Evolutionary conservation across 192 early-diverging fungal species (phyloP), one percentile per base, ranked within the genome.

Genomic region (Gaertneriomyces sp.): DNA sequence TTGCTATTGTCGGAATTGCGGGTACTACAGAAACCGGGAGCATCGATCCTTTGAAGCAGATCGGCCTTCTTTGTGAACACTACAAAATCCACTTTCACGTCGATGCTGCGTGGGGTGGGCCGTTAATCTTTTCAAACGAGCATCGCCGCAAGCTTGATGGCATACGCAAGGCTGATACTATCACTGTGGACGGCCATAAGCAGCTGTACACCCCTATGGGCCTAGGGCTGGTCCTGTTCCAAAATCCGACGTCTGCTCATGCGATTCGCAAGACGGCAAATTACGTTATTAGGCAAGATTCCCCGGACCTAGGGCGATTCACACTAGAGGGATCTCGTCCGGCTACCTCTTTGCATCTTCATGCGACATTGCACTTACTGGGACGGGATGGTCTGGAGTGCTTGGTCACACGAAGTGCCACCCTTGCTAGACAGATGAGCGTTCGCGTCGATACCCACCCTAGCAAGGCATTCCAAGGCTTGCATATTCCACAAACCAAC

Each of bases 191-290:
- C 61, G 83, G 81, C 47, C 83, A 85, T 68, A 85, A 85, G 64
- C 79, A 82, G 60, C 77, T 85, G 38, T 85, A 85, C 70, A 85
- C 81, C 2, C 83, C 83, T 1, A 74, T 82, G 74, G 83, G 83
- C 38, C 71, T 82, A 41, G 83, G 83, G 10, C 69, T 85, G 12
- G 45, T 85, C 12, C 69, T 85, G 14, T 76, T 81, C 50, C 58
- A 65, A 16, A 63, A 71, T 44, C 78, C 78, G 4, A 56, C 66
- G 0, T 46, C 58, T 49, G 60, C 76, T 9, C 44, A 55, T 42
- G 42, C 33, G 38, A 85, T 85, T 62, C 76, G 81, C 33, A 85
- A 85, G 62, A 76, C 81, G 1, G 80, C 83, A 7, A 76, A 76
- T 51, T 85, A 85, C 74, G 71, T 83, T 38, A 85, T 85, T 60